Evolutionary conservation across 169 alveolate species (phyloP).

Genomic region (Miamiensis avidus): DNA sequence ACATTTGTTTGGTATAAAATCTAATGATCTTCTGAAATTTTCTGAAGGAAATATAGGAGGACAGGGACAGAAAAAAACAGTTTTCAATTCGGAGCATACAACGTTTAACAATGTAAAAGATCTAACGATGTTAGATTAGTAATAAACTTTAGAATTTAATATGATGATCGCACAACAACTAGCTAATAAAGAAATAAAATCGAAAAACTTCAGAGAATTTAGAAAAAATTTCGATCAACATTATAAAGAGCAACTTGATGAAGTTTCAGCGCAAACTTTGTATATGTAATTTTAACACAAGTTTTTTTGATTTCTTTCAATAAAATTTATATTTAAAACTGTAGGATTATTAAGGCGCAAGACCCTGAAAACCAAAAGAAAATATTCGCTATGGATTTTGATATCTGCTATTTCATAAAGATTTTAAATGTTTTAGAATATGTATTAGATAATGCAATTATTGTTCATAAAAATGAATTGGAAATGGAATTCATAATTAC

Average conservation of each 20-base stretch:
- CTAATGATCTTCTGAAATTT: slow-evolving; percentile 24
- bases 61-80: background rate
- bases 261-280: slow-evolving; percentile 5
- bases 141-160: slow-evolving; percentile 16
- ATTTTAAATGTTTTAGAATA: slow-evolving; percentile 27
- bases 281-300: slow-evolving; percentile 2
- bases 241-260: slow-evolving; percentile 13
- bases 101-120: slow-evolving; percentile 20
- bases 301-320: background rate
- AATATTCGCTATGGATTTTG: slow-evolving; percentile 41
- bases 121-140: background rate
- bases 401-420: slow-evolving; percentile 28
- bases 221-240: slow-evolving; percentile 27
- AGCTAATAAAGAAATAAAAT: slow-evolving; percentile 19
- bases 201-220: slow-evolving; percentile 41
- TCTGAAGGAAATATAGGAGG: background rate
- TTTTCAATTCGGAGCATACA: slow-evolving; percentile 11
- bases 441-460: slow-evolving; percentile 2
- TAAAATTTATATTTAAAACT: background rate
- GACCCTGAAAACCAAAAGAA: slow-evolving; percentile 22
- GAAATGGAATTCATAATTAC: background rate
- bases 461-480: background rate
- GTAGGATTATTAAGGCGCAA: slow-evolving; percentile 8
- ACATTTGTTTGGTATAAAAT: slow-evolving; percentile 35
- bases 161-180: slow-evolving; percentile 11